Evolutionary conservation across 768 basidiomycete genomes (phyloP).

Genomic region (Termitomyces sp.): DNA sequence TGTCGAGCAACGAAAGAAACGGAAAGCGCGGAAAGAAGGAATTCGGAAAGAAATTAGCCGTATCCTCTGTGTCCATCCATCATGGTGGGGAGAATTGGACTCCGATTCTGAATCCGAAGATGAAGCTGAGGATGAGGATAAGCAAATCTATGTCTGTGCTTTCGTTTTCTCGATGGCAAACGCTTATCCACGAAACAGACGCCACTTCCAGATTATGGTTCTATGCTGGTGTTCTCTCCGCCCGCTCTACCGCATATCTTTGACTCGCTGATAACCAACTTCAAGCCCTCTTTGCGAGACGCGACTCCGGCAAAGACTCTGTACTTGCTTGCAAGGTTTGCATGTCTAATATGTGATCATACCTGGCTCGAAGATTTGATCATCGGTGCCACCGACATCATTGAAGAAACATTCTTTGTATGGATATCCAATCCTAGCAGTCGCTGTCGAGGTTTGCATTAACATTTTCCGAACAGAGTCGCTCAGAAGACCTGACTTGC

Average conservation of each 20-base stretch:
- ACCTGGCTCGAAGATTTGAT: slow-evolving; percentile 92
- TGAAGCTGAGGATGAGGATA: slow-evolving; percentile 42
- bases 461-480: slow-evolving; percentile 43
- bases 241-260: slow-evolving; percentile 72
- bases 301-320: slow-evolving; percentile 87
- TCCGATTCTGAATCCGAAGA: slow-evolving; percentile 37
- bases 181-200: slow-evolving; percentile 34
- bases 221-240: slow-evolving; percentile 93
- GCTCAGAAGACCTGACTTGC: slow-evolving; percentile 79
- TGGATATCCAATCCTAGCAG: slow-evolving; percentile 25
- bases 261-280: slow-evolving; percentile 75
- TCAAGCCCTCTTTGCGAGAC: slow-evolving; percentile 65
- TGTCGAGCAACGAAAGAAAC: slow-evolving; percentile 53
- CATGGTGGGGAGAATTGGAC: slow-evolving; percentile 65
- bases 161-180: slow-evolving; percentile 5
- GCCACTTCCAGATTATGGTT: slow-evolving; percentile 67
- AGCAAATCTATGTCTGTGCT: slow-evolving; percentile 39
- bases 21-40: slow-evolving; percentile 45
- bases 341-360: slow-evolving; percentile 85
- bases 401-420: slow-evolving; percentile 91
- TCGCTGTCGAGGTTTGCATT: slow-evolving; percentile 9
- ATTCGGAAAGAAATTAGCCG: slow-evolving; percentile 56
- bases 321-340: slow-evolving; percentile 89
- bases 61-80: slow-evolving; percentile 48
- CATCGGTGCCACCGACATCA: slow-evolving; percentile 84